Evolutionary conservation across 2,329 filamentous ascomycete genomes (phyloP).

Genomic region (Alternaria panax): DNA sequence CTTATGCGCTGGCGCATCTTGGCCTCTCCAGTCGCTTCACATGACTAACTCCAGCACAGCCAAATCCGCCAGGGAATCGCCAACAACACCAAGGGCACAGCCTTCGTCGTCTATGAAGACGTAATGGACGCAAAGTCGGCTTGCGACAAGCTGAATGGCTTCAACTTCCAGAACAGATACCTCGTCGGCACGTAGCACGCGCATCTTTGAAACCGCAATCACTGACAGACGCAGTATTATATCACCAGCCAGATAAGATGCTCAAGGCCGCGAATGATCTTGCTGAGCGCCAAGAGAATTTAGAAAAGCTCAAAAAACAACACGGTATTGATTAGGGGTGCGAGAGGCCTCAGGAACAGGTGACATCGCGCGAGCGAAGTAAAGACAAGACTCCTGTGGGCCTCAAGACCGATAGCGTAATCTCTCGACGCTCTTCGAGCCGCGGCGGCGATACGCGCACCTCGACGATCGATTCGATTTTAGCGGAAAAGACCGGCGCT

Average conservation of each 20-base stretch:
- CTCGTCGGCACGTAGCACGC: constrained; percentile 77
- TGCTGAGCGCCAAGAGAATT: constrained; percentile 90
- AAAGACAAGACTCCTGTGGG: constrained; percentile 46
- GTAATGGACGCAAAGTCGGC: constrained; percentile 98
- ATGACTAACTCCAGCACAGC: constrained; percentile 58
- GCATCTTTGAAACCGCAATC: constrained; percentile 9
- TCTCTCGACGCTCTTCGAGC: constrained; percentile 37
- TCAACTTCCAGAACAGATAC: constrained; percentile 99
- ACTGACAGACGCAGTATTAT: constrained; percentile 62
- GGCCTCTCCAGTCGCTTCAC: neutral
- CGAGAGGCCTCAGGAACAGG: constrained; percentile 58
- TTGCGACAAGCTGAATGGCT: constrained; percentile 99
- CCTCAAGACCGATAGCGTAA: constrained; percentile 44
- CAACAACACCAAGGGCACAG: constrained; percentile 96
- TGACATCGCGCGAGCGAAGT: constrained; percentile 42
- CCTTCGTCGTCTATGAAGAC: constrained; percentile 99
- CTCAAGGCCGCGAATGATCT: constrained; percentile 90
- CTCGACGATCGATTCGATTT: constrained; percentile 36
- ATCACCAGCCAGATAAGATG: constrained; percentile 82
- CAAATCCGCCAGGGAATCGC: constrained; percentile 99
- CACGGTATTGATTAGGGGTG: constrained; percentile 90
- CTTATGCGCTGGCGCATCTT: constrained; percentile 11
- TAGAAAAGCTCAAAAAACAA: constrained; percentile 97
- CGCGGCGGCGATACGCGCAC: constrained; percentile 27
- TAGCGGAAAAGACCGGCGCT: constrained; percentile 32